These are phyloP conservation scores for Blakeslea trispora DNA, from an alignment of 371 early-diverging fungal genomes.

Conservation along the genomic window DNA sequence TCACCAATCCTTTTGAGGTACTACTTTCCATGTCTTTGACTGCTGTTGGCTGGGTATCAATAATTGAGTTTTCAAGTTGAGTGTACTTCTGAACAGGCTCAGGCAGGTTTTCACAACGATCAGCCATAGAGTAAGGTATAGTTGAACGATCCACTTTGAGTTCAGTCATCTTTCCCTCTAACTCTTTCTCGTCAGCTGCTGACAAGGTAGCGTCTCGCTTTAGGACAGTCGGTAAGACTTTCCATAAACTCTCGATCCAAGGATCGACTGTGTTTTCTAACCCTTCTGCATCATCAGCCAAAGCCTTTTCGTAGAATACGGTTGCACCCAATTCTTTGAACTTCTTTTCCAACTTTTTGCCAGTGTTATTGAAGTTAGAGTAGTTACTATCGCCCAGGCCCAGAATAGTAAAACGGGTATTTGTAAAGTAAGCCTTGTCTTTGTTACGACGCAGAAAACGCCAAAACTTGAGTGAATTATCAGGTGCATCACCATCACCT, in stretches of 20 bases:
- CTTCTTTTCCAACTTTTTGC: constrained; percentile 75
- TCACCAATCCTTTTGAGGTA: neutral
- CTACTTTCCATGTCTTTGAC: neutral
- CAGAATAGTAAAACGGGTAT: constrained; percentile 54
- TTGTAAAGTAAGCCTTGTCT: constrained; percentile 50
- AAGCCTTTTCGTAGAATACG: constrained; percentile 71
- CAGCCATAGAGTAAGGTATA: constrained; percentile 28
- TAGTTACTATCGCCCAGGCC: constrained; percentile 94
- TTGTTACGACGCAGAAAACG: constrained; percentile 72
- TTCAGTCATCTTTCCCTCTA: constrained; percentile 27
- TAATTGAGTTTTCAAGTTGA: constrained; percentile 27
- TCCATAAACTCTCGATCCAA: constrained; percentile 90
- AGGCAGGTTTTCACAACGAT: constrained; percentile 24
- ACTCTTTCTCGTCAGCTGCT: constrained; percentile 21
- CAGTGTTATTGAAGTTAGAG: constrained; percentile 85
- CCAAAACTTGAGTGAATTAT: constrained; percentile 89
- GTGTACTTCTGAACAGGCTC: constrained; percentile 29
- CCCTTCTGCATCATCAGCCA: constrained; percentile 92
- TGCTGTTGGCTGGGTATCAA: constrained; percentile 10
- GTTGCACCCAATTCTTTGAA: constrained; percentile 74
- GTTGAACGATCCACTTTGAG: constrained; percentile 14
- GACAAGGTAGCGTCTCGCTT: constrained; percentile 14
- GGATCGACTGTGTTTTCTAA: constrained; percentile 89
- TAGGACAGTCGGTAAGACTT: constrained; percentile 57
- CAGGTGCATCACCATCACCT: constrained; percentile 96